A percentile compares a stretch with the other conserved stretches of the same genome.
These are phyloP conservation scores for Cercospora zeae-maydis DNA, from an alignment of 2,329 filamentous ascomycete species.

Conservation along the genomic window DNA sequence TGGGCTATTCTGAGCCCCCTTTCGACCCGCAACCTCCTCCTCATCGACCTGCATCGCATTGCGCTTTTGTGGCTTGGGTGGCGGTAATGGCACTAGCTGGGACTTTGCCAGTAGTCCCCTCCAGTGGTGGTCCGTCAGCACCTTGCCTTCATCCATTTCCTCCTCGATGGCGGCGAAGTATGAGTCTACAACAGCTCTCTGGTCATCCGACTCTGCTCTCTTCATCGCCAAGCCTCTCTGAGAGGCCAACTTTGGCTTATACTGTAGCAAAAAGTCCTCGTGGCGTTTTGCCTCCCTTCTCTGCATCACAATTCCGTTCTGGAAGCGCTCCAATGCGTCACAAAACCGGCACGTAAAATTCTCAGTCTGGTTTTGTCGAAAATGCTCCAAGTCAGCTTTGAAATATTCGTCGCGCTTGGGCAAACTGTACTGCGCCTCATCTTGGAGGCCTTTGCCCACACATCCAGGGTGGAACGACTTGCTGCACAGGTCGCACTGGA, in stretches of 20 bases:
- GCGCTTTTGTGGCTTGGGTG: neutral
- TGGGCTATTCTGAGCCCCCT: neutral
- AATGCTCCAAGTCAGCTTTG: conserved; percentile 1
- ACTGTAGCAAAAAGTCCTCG: conserved; percentile 6
- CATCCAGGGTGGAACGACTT: conserved; percentile 16
- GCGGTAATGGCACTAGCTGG: neutral
- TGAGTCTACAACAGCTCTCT: neutral
- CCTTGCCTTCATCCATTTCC: neutral
- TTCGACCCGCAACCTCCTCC: neutral
- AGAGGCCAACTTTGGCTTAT: neutral
- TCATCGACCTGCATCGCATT: neutral
- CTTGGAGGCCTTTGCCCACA: conserved; percentile 11
- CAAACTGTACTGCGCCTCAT: conserved; percentile 1
- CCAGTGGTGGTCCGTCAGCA: neutral
- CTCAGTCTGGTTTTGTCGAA: neutral
- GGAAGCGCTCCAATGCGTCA: neutral
- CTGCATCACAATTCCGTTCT: neutral
- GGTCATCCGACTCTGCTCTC: neutral
- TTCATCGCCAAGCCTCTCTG: neutral
- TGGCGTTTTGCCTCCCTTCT: neutral
- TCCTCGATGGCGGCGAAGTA: conserved; percentile 4
- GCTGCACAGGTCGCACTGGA: conserved; percentile 14
- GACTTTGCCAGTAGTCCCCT: conserved; percentile 1
- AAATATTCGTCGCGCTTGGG: neutral
- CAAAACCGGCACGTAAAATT: neutral